Evolutionary conservation across 257 asterid species (phyloP).

Genomic region (Agastache rugosa): DNA sequence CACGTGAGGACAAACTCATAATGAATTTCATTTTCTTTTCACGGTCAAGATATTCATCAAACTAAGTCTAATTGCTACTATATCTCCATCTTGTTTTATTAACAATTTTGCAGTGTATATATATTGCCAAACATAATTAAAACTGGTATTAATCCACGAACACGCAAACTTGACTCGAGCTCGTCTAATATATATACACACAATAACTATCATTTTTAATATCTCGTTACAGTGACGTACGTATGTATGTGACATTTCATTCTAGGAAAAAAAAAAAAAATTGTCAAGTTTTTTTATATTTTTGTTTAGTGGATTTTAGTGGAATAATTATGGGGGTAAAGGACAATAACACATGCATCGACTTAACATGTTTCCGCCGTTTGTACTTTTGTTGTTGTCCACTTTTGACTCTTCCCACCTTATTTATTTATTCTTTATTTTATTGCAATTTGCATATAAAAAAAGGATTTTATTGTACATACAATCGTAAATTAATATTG

Average conservation of each 20-base stretch:
- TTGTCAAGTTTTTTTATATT: not conserved
- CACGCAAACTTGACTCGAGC: too few relatives aligned
- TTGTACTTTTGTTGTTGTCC: constrained; percentile 50
- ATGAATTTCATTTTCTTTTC: too few relatives aligned
- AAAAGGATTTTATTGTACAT: not conserved
- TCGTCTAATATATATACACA: too few relatives aligned
- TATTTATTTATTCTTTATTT: not conserved
- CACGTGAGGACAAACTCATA: too few relatives aligned
- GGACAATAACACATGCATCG: constrained; percentile 7
- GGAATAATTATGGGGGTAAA: constrained; percentile 29
- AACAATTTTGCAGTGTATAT: not conserved
- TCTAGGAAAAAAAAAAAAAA: not conserved
- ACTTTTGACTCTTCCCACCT: not conserved
- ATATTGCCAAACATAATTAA: not conserved
- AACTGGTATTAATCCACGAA: not conserved
- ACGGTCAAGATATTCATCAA: not conserved
- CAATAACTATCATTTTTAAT: too few relatives aligned
- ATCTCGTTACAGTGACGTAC: too few relatives aligned
- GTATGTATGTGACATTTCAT: not conserved
- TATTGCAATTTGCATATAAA: constrained; percentile 3
- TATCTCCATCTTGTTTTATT: too few relatives aligned
- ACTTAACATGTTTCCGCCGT: constrained; percentile 50
- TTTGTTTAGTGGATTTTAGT: constrained; percentile 16
- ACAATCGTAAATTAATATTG: not conserved
- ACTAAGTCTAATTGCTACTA: too few relatives aligned